Evolutionary conservation across 1,139 yeast genomes (phyloP), one percentile per base, ranked within the genome.

Genomic region (Hyphopichia pseudoburtonii): DNA sequence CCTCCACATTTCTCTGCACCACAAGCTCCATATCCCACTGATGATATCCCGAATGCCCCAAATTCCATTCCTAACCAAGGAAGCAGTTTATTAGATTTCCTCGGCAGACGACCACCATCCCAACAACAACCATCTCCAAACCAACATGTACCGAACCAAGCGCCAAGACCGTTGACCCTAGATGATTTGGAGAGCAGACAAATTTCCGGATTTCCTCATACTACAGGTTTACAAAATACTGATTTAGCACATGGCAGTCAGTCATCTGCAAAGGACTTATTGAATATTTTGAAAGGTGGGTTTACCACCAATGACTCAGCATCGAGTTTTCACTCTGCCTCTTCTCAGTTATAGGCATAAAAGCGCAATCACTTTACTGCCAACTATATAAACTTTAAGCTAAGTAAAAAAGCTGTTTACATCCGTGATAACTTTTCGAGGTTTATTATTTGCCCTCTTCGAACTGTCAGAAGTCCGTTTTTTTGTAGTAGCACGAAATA

Each of bases 41-140:
- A n/a, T n/a, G n/a, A n/a, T n/a, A n/a, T n/a, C n/a, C n/a, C n/a
- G n/a, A n/a, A n/a, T n/a, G n/a, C n/a, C n/a, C n/a, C n/a, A n/a
- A n/a, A n/a, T n/a, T n/a, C n/a, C n/a, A n/a, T n/a, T n/a, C n/a
- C n/a, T n/a, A n/a, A n/a, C n/a, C n/a, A n/a, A n/a, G 51, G 51
- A 15, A 44, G 51, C 17, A 46, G 44, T 35, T 38, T 52, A 22
- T 39, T 52, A 17, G 43, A 46, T 23, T 37, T 52, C 28, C 42
- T 52, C 12, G 49, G 45, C 5, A 43, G 45, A 34, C 39, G 36
- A 14, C 43, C 44, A 4, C 46, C 46, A 12, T 15, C n/a, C 5
- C 17, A 10, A n/a, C 28, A 25, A 16, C 11, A 17, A 27, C 9
- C 5, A 26, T 12, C 17, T 10, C 16, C 32, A 19, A 26, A 32